Conservation (phyloP, 768 basidiomycete species). For the Saitozyma podzolica region DNA sequence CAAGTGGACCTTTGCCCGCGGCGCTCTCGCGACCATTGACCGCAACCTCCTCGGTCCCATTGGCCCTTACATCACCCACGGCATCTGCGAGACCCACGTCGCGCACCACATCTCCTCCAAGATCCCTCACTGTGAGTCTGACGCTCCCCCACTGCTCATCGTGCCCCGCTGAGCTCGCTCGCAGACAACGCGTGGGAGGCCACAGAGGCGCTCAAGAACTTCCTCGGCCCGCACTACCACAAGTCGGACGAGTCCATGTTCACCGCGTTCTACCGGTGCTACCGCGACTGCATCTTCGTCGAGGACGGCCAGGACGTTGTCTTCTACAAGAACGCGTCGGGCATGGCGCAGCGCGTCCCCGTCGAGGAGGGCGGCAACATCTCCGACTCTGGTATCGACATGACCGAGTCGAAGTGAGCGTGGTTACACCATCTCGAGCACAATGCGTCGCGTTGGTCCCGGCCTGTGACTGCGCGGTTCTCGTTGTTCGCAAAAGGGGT, state of each 20-base stretch:
- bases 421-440: not conserved
- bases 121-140: conserved; percentile 82
- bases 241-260: conserved; percentile 54
- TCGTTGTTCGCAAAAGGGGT: too few species aligned
- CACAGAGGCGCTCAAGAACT: conserved; percentile 74
- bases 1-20: conserved; percentile 90
- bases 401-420: conserved; percentile 46
- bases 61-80: conserved; percentile 80
- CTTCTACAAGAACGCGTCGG: conserved; percentile 64
- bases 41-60: conserved; percentile 81
- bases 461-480: too few species aligned
- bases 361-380: conserved; percentile 62
- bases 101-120: conserved; percentile 89
- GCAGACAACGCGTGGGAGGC: conserved; percentile 78
- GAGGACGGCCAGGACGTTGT: conserved; percentile 85
- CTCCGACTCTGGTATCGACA: conserved; percentile 70
- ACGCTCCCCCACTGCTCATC: not conserved
- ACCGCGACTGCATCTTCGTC: conserved; percentile 85
- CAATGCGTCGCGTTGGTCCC: not conserved
- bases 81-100: conserved; percentile 92
- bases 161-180: conserved; percentile 6
- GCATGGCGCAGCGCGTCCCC: conserved; percentile 70
- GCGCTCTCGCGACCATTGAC: conserved; percentile 88
- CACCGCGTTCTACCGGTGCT: conserved; percentile 67
- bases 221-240: conserved; percentile 61